Base-by-base conservation (phyloP, 176 grass and related monocot species). In the Otatea glauca region DNA sequence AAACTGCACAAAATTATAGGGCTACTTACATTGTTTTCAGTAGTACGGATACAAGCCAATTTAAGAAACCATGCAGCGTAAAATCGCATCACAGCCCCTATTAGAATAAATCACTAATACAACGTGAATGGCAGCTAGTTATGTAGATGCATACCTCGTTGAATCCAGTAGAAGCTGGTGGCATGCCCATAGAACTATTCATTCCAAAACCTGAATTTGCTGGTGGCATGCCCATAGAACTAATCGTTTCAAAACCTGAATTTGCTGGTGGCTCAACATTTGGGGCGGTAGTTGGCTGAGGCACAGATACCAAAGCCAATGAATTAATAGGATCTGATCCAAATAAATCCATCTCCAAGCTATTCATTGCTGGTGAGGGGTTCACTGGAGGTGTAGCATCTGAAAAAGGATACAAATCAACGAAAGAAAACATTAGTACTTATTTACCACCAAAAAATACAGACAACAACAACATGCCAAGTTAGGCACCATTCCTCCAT, bases 261-360 rank as follows among this genome's bases (percentile, higher is more conserved):
- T 87, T 92, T 77, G 65, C 80, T 8, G 84, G 56, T 83, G 84
- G 37, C 70, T 91, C 88, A 49, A 82, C 70, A 77, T 91, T 87
- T 77, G 88, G 73, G 51, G 75, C 78, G 67, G 83, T 56, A 58
- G 70, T 75, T 16, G 80, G 86, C 77, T 89, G 87, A 78, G 92
- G 87, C 70, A 95, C 76, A 59, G 93, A 85, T 70, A 94, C 85
- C 88, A 99, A 88, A 92, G 93, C 96, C 81, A 96, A 75, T 0
- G 88, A 88, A 86, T 74, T 83, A 58, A 91, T 88, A 63, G 96
- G 88, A 83, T 99, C 91, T 23, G 93, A 89, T 83, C 93, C 96
- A 88, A 96, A 99, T 62, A 99, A 88, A 82, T 96, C 96, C 89
- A 89, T 92, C 90, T 99, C 91, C 67, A 94, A 88, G 74, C 78